Evolutionary conservation across 83 land plant species (phyloP).

Genomic region (Thuja plicata): DNA sequence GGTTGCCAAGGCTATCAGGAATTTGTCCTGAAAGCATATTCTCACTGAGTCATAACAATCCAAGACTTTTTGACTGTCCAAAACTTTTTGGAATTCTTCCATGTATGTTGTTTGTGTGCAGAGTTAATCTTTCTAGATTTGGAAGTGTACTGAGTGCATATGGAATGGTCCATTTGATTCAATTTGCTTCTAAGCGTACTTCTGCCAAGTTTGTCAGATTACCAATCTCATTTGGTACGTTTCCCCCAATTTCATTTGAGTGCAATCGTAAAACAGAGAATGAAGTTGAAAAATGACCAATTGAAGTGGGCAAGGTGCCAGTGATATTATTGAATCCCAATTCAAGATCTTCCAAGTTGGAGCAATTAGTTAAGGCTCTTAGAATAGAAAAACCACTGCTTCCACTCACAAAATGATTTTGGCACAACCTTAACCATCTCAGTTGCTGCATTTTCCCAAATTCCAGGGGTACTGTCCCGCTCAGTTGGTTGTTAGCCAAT

Average conservation of each 20-base stretch:
- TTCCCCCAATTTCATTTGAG: not conserved
- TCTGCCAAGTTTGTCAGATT: not conserved
- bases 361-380: not conserved
- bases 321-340: not conserved
- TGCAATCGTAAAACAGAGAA: not conserved
- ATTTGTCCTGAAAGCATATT: not conserved
- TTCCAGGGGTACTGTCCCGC: not conserved
- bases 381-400: not conserved
- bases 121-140: not conserved
- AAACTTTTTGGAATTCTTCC: not conserved
- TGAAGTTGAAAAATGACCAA: not conserved
- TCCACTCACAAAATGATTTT: not conserved
- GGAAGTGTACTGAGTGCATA: not conserved
- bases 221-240: not conserved
- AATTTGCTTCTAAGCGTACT: rapidly evolving
- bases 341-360: not conserved
- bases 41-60: not conserved
- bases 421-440: not conserved
- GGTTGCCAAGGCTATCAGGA: not conserved
- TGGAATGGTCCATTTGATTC: constrained; percentile 3
- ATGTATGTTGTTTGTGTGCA: not conserved
- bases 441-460: not conserved
- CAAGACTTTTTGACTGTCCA: not conserved
- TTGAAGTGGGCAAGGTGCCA: not conserved
- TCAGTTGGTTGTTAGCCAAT: not conserved